phyloP scores from a whole-genome alignment of 768 basidiomycete species.

The Calocybe cyanea region DNA sequence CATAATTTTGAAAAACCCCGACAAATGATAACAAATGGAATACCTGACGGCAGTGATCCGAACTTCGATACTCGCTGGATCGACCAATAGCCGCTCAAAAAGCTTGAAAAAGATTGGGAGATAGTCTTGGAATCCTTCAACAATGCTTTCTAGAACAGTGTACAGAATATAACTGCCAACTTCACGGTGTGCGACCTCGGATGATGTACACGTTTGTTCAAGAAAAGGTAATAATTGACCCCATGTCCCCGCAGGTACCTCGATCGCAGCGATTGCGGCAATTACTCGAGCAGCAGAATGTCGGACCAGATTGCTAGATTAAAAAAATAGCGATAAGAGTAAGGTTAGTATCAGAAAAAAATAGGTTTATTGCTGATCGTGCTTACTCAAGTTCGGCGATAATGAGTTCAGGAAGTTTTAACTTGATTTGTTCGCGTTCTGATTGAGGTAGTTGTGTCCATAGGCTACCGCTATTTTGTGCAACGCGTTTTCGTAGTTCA shows the following conservation, averaged over 20 bases:
- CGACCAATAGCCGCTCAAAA: conserved; percentile 66
- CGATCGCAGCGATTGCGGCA: conserved; percentile 87
- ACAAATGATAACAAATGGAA: conserved; percentile 11
- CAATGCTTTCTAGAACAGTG: conserved; percentile 88
- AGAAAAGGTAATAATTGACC: conserved; percentile 86
- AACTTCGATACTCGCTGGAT: conserved; percentile 87
- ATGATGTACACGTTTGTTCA: conserved; percentile 68
- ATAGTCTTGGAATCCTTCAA: conserved; percentile 83
- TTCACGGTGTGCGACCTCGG: conserved; percentile 77
- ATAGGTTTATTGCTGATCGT: conserved; percentile 6
- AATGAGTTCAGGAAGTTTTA: conserved; percentile 72
- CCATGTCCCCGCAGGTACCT: conserved; percentile 80
- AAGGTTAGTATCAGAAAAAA: conserved; percentile 10
- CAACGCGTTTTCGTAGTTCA: conserved; percentile 91
- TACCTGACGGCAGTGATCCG: conserved; percentile 86
- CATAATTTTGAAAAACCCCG: background rate
- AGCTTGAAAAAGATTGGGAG: conserved; percentile 74
- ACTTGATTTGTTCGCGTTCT: conserved; percentile 81
- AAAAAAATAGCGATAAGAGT: conserved; percentile 12
- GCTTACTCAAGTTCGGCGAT: conserved; percentile 75
- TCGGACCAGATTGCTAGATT: conserved; percentile 76
- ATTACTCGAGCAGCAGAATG: conserved; percentile 92
- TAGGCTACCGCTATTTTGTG: conserved; percentile 71
- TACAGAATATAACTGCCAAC: conserved; percentile 86
- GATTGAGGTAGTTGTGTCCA: conserved; percentile 72